Base-by-base conservation (phyloP, 2,329 filamentous ascomycete species). In the Xylaria multiplex region DNA sequence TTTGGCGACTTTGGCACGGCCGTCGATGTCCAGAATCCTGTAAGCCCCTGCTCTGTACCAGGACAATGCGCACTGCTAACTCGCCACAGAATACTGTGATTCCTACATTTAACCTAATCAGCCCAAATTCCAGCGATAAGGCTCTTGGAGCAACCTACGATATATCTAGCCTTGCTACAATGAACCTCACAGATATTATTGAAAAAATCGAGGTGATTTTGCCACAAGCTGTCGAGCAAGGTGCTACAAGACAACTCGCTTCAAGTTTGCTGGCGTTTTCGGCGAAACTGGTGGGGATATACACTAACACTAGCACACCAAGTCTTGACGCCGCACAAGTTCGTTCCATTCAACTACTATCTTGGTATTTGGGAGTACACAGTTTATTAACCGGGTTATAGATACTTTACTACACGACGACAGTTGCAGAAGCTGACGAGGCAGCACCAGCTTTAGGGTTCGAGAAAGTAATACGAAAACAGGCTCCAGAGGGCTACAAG, bases 11-110 rank as follows among this genome's bases (percentile, higher is more conserved):
- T 45, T 14, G 5, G 37, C 14, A 62, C 59, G 2, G n/a, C 13
- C 27, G 35, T 54, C 14, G 64, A 62, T 50, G 45, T 56, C 7
- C 54, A 62, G 24, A 62, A 66, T 22, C 59, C 64, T 19, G 64
- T 65, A 27, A 35, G 35, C 11, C 22, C 22, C 35, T n/a, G 4
- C 35, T 14, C 37, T 57, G 11, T 7, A 6, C 9, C 22, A n/a
- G 14, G 6, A 9, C 35, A 16, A 19, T 27, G 8, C 4, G 27
- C 22, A 22, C 46, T 53, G 42, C 45, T 60, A 45, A 60, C 40
- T 6, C 16, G 4, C 37, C 30, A 24, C 14, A 60, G 58, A 30
- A 32, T 14, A 19, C 46, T 24, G 42, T 43, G 14, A 52, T 59
- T 27, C 57, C 57, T 7, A 42, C 46, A 9, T 52, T 32, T 42